These are phyloP conservation scores for Lolium multiflorum DNA, from an alignment of 176 grass and related monocot genomes.

Conservation along the genomic window DNA sequence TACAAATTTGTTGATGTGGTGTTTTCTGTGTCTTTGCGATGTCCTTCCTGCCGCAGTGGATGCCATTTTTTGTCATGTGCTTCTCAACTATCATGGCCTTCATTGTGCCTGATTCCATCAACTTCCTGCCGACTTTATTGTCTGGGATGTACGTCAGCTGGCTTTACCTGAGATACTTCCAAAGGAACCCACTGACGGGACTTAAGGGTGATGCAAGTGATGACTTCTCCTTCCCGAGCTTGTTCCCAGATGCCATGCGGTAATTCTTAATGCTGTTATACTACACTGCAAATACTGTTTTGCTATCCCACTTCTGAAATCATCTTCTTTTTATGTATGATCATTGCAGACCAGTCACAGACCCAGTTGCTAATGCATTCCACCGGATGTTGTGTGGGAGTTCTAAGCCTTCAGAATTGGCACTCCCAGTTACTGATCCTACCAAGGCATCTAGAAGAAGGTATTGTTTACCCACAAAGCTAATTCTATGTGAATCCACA, in stretches of 20 bases:
- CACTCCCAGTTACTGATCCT: slow-evolving; percentile 85
- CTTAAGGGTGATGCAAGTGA: slow-evolving; percentile 95
- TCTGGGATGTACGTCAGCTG: slow-evolving; percentile 95
- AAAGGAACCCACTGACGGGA: slow-evolving; percentile 85
- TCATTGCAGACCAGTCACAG: slow-evolving; percentile 76
- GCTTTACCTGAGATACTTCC: slow-evolving; percentile 98
- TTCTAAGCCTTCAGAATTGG: slow-evolving; percentile 63
- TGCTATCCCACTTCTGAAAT: slow-evolving; percentile 1
- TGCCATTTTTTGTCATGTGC: slow-evolving; percentile 84
- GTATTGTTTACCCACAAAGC: slow-evolving; percentile 34
- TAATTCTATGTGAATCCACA: not conserved
- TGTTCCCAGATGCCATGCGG: slow-evolving; percentile 96
- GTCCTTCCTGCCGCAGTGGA: slow-evolving; percentile 66
- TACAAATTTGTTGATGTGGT: slow-evolving; percentile 21
- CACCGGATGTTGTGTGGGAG: slow-evolving; percentile 76
- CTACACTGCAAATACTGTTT: not conserved
- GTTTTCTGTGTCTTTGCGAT: not conserved
- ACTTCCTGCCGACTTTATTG: slow-evolving; percentile 90
- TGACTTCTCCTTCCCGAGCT: slow-evolving; percentile 94
- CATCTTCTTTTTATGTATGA: slow-evolving; percentile 6
- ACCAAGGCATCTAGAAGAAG: slow-evolving; percentile 84
- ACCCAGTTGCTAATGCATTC: slow-evolving; percentile 83
- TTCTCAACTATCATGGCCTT: slow-evolving; percentile 90
- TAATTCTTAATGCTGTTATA: slow-evolving; percentile 32
- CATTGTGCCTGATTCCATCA: slow-evolving; percentile 85